phyloP scores from a whole-genome alignment of 2,329 filamentous ascomycete genomes.

The Lachnellula occidentalis region DNA sequence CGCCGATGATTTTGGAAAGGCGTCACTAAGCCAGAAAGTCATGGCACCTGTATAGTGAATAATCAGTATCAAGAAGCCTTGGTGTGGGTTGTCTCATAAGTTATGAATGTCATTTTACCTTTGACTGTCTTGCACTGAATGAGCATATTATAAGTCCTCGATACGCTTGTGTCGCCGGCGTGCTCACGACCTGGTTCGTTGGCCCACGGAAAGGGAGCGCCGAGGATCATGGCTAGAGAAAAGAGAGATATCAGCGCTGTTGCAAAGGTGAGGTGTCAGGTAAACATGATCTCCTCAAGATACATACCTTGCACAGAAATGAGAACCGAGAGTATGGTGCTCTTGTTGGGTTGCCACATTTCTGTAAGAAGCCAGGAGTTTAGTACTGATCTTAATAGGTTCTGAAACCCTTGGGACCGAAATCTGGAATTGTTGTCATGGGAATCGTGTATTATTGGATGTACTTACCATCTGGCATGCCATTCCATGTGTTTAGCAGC shows the following conservation, averaged over 20 bases:
- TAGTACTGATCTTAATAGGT: neutral
- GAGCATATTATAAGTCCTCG: conserved; percentile 10
- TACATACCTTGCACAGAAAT: conserved; percentile 14
- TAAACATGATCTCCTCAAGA: neutral
- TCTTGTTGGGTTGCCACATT: conserved; percentile 22
- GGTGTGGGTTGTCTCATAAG: neutral
- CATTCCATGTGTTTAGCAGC: conserved; percentile 17
- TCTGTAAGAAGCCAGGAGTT: neutral
- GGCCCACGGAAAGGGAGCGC: conserved; percentile 18
- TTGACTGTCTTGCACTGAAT: conserved; percentile 18
- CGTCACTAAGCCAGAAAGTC: conserved; percentile 17
- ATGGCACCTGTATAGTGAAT: conserved; percentile 8
- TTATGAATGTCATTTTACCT: neutral
- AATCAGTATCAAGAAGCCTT: neutral
- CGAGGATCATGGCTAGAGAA: conserved; percentile 20
- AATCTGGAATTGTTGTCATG: neutral
- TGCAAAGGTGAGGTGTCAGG: neutral
- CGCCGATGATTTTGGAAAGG: conserved; percentile 6
- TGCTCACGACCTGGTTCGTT: conserved; percentile 19
- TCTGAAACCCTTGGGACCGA: neutral
- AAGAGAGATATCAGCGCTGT: neutral
- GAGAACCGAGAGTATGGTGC: conserved; percentile 20
- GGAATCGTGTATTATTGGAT: neutral
- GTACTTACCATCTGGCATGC: conserved; percentile 3
- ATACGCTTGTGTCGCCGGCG: neutral